Evolutionary conservation across 1,139 yeast genomes (phyloP), one percentile per base, ranked within the genome.

Genomic region (Casaregolazyma lundiana): DNA sequence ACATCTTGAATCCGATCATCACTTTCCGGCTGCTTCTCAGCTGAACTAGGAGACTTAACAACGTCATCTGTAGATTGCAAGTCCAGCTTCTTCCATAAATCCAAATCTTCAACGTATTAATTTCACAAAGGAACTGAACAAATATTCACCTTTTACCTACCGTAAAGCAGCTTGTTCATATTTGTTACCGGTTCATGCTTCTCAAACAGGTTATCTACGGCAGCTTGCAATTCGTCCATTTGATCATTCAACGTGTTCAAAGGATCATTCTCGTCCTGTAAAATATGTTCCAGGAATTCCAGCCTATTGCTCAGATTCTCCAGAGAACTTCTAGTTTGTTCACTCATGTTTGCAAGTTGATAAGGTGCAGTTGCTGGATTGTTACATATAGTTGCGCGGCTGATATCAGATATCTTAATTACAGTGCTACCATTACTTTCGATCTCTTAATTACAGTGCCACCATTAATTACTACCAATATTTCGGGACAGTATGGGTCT

Each of bases 211-310:
- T 35, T 35, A 21, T 49, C 48, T 2, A 50, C 51, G 9, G 46
- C 35, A 6, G 30, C 18, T 19, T 50, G 47, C 21, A 53, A 38
- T 40, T 50, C 55, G 32, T 50, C 51, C 13, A 53, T 46, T 26
- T 52, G 54, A 8, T 21, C 41, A 6, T 38, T 38, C 39, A 52
- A 24, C 13, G 30, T 34, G 6, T 35, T 20, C 29, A 38, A 18
- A 7, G 21, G 45, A 22, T 39, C 38, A 5, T 37, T 44, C 4
- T 24, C 38, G 16, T 32, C 43, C 9, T 40, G 40, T 6, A 50
- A 43, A 11, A 52, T 19, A 30, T 43, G 32, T 20, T 52, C 55
- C 8, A 52, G 47, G 24, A 41, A 43, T 24, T 51, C 53, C 18
- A 52, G 22, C 6, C 55, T 45, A 9, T 46, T 45, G 19, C 46